Percentiles rank a stretch among this genome's conserved stretches.
Evolutionary conservation across 2,329 filamentous ascomycete species (phyloP).

Genomic region (Calonectria hawksworthii): DNA sequence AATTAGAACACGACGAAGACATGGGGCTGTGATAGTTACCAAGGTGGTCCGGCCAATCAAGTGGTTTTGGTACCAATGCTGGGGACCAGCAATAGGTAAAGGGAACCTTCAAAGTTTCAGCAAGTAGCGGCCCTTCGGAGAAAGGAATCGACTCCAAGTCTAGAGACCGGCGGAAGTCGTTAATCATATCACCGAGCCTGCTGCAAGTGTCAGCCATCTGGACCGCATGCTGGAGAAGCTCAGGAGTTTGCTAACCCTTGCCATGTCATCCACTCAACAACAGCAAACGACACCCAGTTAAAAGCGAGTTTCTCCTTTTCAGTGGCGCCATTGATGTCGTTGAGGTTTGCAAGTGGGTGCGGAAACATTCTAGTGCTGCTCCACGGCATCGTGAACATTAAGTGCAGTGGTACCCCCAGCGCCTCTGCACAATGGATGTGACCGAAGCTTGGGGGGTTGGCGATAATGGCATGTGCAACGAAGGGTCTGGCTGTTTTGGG

Average conservation of each 20-base stretch:
- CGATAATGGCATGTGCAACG: constrained; percentile 13
- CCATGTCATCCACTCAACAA: constrained; percentile 11
- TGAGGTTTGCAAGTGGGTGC: constrained; percentile 1
- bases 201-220: background rate
- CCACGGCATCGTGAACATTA: constrained; percentile 30
- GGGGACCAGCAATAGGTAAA: no score
- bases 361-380: constrained; percentile 2
- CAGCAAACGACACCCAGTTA: background rate
- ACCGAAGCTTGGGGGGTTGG: constrained; percentile 26
- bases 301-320: no score
- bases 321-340: background rate
- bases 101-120: no score
- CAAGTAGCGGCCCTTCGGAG: no score
- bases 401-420: constrained; percentile 23
- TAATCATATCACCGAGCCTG: constrained; percentile 81
- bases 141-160: no score
- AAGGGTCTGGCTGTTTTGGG: background rate
- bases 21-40: constrained; percentile 61
- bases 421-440: constrained; percentile 26
- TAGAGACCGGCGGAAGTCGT: no score
- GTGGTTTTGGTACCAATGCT: no score
- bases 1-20: background rate
- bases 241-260: constrained; percentile 9
- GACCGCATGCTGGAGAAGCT: background rate
- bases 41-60: no score